phyloP scores from a whole-genome alignment of 2,329 filamentous ascomycete species.

The Aureobasidium sp. region DNA sequence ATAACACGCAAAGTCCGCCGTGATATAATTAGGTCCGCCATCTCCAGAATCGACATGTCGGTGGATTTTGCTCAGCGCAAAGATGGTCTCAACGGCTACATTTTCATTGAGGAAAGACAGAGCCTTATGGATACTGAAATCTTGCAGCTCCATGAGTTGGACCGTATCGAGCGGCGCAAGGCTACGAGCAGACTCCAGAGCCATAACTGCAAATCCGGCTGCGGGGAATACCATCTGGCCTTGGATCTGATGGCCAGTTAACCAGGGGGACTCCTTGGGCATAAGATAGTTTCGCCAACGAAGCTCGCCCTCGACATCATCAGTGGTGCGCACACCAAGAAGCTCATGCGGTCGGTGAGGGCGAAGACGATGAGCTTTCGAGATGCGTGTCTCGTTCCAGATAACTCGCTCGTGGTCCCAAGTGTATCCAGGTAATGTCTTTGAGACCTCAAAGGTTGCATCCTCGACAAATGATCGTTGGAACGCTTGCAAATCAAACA shows the following conservation, averaged over 20 bases:
- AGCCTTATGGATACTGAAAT: constrained; percentile 19
- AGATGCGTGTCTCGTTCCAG: constrained; percentile 17
- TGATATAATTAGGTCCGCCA: too few species aligned
- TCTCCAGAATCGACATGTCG: too few species aligned
- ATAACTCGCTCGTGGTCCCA: constrained; percentile 18
- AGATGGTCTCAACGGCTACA: too few species aligned
- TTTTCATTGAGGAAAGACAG: not conserved
- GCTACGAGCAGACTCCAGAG: constrained; percentile 13
- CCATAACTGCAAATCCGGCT: constrained; percentile 17
- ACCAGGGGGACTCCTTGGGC: constrained; percentile 15
- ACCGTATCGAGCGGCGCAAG: constrained; percentile 8
- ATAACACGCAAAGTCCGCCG: too few species aligned
- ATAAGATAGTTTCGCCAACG: constrained; percentile 18
- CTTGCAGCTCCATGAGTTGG: constrained; percentile 19
- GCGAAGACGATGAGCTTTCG: not conserved
- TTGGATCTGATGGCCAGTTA: constrained; percentile 16
- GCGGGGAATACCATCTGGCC: constrained; percentile 18
- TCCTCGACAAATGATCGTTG: too few species aligned
- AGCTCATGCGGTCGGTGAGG: constrained; percentile 7
- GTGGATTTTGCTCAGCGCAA: too few species aligned
- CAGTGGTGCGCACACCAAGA: constrained; percentile 13
- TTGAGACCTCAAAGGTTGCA: not conserved
- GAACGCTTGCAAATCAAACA: too few species aligned
- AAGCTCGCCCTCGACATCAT: not conserved
- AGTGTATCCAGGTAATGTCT: constrained; percentile 17